Percentiles rank a stretch among this genome's conserved stretches.
Conservation (phyloP, 257 asterid genomes). For the Vinca minor region DNA sequence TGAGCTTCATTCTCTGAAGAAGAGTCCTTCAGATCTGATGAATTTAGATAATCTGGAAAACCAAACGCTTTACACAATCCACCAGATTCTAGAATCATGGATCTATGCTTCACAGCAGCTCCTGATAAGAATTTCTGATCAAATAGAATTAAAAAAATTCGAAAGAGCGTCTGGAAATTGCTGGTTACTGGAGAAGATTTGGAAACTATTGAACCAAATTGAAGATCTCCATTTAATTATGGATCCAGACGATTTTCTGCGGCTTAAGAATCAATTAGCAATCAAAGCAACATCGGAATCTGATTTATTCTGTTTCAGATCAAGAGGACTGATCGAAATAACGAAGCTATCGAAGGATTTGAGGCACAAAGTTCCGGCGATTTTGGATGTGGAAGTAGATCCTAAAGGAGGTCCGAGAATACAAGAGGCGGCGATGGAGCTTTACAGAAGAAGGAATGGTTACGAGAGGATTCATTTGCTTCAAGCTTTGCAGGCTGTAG, state of each 20-base stretch:
- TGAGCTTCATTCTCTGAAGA: conserved; percentile 55
- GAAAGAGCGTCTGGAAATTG: conserved; percentile 44
- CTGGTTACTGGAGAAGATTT: conserved; percentile 63
- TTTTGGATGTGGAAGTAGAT: conserved; percentile 76
- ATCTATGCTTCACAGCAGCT: conserved; percentile 43
- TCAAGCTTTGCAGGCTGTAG: conserved; percentile 88
- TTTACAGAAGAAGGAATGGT: conserved; percentile 40
- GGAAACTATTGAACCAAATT: conserved; percentile 46
- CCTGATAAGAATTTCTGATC: conserved; percentile 31
- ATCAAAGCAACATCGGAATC: conserved; percentile 51
- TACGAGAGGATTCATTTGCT: conserved; percentile 54
- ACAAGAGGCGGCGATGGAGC: conserved; percentile 80
- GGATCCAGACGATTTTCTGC: conserved; percentile 84
- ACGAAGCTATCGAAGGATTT: conserved; percentile 62
- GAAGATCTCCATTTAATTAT: conserved; percentile 60
- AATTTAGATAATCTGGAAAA: conserved; percentile 47
- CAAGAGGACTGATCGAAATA: conserved; percentile 49
- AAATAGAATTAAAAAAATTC: conserved; percentile 32
- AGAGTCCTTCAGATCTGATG: conserved; percentile 34
- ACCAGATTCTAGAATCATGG: conserved; percentile 82
- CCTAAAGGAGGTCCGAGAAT: conserved; percentile 88
- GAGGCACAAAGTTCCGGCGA: conserved; percentile 64
- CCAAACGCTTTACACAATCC: conserved; percentile 48
- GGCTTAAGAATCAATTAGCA: conserved; percentile 54
- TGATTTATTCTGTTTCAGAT: conserved; percentile 69